phyloP scores from a whole-genome alignment of 1,284 basidiomycete genomes.

The Ceratobasidium sp. region DNA sequence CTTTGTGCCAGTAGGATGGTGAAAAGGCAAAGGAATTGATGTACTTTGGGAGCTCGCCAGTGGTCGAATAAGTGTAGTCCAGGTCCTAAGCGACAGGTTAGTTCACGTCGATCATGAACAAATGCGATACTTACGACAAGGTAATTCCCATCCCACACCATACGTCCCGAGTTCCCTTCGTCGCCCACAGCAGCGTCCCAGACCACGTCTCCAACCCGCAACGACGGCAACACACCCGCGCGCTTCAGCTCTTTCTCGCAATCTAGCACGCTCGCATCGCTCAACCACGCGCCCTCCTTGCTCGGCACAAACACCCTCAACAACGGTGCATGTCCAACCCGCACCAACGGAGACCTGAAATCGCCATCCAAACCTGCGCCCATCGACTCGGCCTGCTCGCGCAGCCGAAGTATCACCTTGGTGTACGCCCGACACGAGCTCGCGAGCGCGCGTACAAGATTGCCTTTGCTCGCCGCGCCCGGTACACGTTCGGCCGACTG shows the following conservation, averaged over 20 bases:
- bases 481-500: slow-evolving; percentile 56
- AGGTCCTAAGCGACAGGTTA: slow-evolving; percentile 66
- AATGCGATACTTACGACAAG: slow-evolving; percentile 66
- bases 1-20: slow-evolving; percentile 84
- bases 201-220: slow-evolving; percentile 78
- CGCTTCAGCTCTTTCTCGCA: slow-evolving; percentile 79
- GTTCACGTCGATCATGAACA: neutral
- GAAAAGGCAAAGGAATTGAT: slow-evolving; percentile 78
- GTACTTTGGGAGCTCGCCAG: slow-evolving; percentile 79
- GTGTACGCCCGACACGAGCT: slow-evolving; percentile 74
- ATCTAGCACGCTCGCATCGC: slow-evolving; percentile 76
- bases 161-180: slow-evolving; percentile 78
- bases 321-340: slow-evolving; percentile 72
- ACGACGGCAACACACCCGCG: slow-evolving; percentile 65
- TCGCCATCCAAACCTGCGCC: neutral
- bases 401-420: slow-evolving; percentile 74
- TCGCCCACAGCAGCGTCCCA: slow-evolving; percentile 85
- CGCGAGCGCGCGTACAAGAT: slow-evolving; percentile 57
- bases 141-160: slow-evolving; percentile 85
- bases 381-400: slow-evolving; percentile 73
- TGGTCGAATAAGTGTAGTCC: slow-evolving; percentile 77
- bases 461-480: slow-evolving; percentile 47
- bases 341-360: slow-evolving; percentile 68
- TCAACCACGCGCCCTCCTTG: slow-evolving; percentile 82
- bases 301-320: slow-evolving; percentile 82